A percentile compares a stretch with the other conserved stretches of the same genome.
These are phyloP conservation scores for Trametes maxima DNA, from an alignment of 768 basidiomycete species.

Conservation along the genomic window DNA sequence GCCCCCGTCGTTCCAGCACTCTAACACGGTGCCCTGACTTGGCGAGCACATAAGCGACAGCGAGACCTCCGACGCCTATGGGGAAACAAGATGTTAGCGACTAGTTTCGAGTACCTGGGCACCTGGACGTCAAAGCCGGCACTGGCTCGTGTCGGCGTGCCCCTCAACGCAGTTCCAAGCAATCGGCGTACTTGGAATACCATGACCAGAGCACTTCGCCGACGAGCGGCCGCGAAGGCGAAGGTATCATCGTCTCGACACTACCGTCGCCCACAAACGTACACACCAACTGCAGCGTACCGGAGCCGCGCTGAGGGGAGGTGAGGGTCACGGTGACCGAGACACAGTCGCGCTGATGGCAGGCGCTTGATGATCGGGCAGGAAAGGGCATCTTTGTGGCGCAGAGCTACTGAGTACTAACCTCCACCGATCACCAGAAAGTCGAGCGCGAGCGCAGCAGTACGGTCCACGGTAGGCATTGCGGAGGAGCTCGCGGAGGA, in stretches of 20 bases:
- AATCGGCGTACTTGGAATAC: no score
- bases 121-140: no score
- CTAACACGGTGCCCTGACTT: slow-evolving; percentile 63
- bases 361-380: slow-evolving; percentile 3
- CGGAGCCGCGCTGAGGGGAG: background rate
- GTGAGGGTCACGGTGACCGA: no score
- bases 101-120: no score
- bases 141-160: no score
- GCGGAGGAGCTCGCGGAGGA: slow-evolving; percentile 11
- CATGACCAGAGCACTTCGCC: no score
- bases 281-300: background rate
- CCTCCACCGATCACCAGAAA: slow-evolving; percentile 54
- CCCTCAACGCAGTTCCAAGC: no score
- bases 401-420: slow-evolving; percentile 21
- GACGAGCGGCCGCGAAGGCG: no score
- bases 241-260: background rate
- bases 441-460: slow-evolving; percentile 38
- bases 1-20: slow-evolving; percentile 53
- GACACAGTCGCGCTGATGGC: background rate
- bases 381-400: background rate
- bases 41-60: slow-evolving; percentile 55
- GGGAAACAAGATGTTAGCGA: background rate
- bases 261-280: background rate
- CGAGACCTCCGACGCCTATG: slow-evolving; percentile 53
- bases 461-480: slow-evolving; percentile 27